Evolutionary conservation across 78 protist species (phyloP).

Genomic region (Planoprotostelium fungivorum): DNA sequence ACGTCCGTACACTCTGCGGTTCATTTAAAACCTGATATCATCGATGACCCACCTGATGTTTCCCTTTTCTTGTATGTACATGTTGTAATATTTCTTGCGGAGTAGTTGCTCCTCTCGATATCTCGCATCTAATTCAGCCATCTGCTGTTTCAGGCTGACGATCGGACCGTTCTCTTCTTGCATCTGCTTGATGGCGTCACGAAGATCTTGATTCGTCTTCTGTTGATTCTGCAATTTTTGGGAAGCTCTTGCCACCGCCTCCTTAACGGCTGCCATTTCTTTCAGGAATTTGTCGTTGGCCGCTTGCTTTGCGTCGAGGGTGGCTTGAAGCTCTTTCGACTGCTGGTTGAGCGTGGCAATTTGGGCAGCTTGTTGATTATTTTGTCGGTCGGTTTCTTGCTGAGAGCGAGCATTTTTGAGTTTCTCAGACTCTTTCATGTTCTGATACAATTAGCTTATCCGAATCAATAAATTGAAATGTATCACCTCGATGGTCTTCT

Average conservation of each 20-base stretch:
- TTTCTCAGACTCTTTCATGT: background rate
- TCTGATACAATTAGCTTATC: background rate
- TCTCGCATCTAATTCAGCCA: background rate
- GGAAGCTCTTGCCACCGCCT: background rate
- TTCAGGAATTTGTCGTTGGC: background rate
- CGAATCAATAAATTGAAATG: background rate
- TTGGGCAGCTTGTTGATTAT: background rate
- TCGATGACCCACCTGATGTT: background rate
- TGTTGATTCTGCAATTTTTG: background rate
- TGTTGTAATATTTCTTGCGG: background rate
- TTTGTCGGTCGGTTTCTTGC: background rate
- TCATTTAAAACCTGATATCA: background rate
- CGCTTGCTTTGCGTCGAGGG: background rate
- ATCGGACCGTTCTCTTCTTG: background rate
- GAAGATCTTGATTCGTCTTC: background rate
- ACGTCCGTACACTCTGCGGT: background rate
- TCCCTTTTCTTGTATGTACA: background rate
- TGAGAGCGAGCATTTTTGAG: background rate
- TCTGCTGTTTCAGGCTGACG: background rate
- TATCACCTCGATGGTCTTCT: background rate
- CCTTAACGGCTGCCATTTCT: background rate
- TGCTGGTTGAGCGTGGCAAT: background rate
- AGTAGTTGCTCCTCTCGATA: background rate
- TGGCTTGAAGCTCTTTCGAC: background rate
- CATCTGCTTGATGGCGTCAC: background rate